A percentile compares a stretch with the other conserved stretches of the same genome.
These are phyloP conservation scores for Neonectria magnoliae DNA, from an alignment of 2,329 filamentous ascomycete species.

Conservation along the genomic window DNA sequence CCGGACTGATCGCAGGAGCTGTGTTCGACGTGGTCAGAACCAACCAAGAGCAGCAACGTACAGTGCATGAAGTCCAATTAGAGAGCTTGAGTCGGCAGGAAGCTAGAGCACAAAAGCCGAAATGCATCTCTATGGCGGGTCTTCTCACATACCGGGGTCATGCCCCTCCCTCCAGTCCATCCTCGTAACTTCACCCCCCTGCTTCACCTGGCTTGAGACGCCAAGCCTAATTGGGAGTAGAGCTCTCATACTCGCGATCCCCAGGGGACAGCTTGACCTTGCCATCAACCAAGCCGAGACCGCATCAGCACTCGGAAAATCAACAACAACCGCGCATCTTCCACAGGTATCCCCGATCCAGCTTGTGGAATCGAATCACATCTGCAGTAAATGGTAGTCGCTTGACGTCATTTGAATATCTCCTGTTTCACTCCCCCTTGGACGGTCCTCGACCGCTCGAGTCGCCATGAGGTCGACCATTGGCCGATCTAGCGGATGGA, in stretches of 20 bases:
- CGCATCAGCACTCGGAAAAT: constrained; percentile 26
- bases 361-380: constrained; percentile 19
- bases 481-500: constrained; percentile 70
- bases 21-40: constrained; percentile 1
- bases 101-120: constrained; percentile 25
- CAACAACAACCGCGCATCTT: constrained; percentile 18
- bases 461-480: constrained; percentile 60
- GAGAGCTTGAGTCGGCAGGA: constrained; percentile 1
- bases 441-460: constrained; percentile 30
- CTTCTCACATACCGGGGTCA: constrained; percentile 34
- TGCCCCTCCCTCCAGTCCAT: constrained; percentile 36
- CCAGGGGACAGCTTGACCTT: constrained; percentile 45
- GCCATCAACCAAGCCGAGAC: constrained; percentile 38
- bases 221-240: constrained; percentile 39
- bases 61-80: constrained; percentile 22
- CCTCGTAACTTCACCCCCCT: constrained; percentile 32
- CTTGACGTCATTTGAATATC: neutral
- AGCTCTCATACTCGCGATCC: constrained; percentile 31
- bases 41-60: constrained; percentile 13
- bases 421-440: constrained; percentile 22
- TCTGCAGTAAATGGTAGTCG: constrained; percentile 14
- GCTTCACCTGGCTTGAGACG: constrained; percentile 22
- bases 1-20: neutral
- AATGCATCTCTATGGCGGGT: constrained; percentile 32
- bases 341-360: constrained; percentile 11